Evolutionary conservation across 148 eudicot genomes (phyloP).

Genomic region (Diospyros kaki): DNA sequence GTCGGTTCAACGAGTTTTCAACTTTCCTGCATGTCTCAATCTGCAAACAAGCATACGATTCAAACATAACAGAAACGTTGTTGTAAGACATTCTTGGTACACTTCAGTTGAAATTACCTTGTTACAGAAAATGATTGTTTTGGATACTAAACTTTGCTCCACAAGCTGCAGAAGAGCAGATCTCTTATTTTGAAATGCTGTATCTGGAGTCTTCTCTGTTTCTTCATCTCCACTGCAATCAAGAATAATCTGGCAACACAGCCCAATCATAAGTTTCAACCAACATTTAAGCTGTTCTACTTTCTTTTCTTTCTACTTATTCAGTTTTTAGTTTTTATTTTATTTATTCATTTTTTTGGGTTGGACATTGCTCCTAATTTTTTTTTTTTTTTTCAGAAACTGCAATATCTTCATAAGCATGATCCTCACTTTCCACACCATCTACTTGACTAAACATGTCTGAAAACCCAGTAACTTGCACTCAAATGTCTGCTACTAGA

Average conservation of each 20-base stretch:
- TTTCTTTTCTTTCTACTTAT: not conserved
- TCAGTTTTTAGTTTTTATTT: no score
- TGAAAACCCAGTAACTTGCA: not conserved
- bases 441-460: no score
- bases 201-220: slow-evolving; percentile 73
- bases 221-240: slow-evolving; percentile 93
- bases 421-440: not conserved
- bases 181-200: slow-evolving; percentile 86
- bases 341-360: no score
- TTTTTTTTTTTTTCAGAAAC: not conserved
- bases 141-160: slow-evolving; percentile 57
- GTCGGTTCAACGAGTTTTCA: slow-evolving; percentile 77
- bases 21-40: slow-evolving; percentile 97
- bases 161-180: slow-evolving; percentile 77
- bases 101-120: slow-evolving; percentile 42
- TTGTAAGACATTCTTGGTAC: not conserved
- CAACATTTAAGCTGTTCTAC: not conserved
- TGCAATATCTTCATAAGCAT: not conserved
- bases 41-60: slow-evolving; percentile 31
- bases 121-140: slow-evolving; percentile 92
- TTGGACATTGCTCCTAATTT: no score
- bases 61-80: not conserved
- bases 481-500: not conserved
- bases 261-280: not conserved
- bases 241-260: slow-evolving; percentile 56